Base-by-base conservation (phyloP, 768 basidiomycete genomes). In the Artomyces pyxidatus region DNA sequence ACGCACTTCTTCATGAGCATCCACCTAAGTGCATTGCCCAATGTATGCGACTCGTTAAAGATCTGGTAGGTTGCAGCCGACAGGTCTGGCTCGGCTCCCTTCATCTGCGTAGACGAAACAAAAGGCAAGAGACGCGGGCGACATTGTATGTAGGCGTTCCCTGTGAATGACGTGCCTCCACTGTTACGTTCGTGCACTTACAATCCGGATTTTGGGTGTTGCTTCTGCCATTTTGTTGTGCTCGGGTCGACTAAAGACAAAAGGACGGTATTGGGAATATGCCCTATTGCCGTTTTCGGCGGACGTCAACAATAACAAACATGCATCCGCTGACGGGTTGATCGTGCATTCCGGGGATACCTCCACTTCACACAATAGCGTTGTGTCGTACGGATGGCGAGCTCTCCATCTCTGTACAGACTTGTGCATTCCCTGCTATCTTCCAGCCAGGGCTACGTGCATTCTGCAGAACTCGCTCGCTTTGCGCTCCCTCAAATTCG, bases 1-100 rank as follows among this genome's bases (percentile, higher is more conserved):
- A 25, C 29, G 48, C 58, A 98, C 96, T 99, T 95, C 72, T 97
- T 96, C 95, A 98, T 98, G 50, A 98, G 64, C 85, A 98, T 98
- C 93, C 93, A 99, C 29, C 95, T 71, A 32, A 98, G 73, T 0
- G 91, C 78, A 58, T 99, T 99, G 5, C 96, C 96, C 23, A 98
- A 80, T 1, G 95, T 98, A 66, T 99, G 95, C 1, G 90, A 85
- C 70, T 99, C 96, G 61, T 97, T 85, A 62, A 83, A 74, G 40
- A 98, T 85, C 63, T 88, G 88, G 69, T 83, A 99, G 1, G 95
- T 97, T 6, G 88, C 93, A 6, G 88, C 81, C 16, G 89, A 88
- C 56, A 93, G 72, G 62, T 94, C 88, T 1, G 83, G 71, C 35
- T 82, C 71, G 17, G 89, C 85, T 47, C 90, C 89, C 57, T 83